Conservation (phyloP, 2,329 filamentous ascomycete species). For the Stagonosporopsis rhizophila region DNA sequence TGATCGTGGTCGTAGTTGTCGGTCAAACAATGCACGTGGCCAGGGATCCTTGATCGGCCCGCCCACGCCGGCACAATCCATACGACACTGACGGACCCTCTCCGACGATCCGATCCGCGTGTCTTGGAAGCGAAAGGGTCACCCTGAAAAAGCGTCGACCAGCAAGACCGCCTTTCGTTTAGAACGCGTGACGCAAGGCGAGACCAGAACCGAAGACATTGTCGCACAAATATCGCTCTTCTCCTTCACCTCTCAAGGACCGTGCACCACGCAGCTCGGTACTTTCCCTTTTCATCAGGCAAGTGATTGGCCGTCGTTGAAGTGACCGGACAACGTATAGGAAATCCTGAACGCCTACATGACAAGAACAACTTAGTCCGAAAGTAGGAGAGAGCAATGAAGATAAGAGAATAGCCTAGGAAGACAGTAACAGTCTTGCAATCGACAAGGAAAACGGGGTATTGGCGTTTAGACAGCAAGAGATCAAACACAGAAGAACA, state of each 20-base stretch:
- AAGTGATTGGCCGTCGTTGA: too few species aligned
- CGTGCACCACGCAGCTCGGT: neutral
- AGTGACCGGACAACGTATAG: neutral
- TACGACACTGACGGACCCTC: neutral
- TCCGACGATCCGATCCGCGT: neutral
- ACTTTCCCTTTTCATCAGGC: neutral
- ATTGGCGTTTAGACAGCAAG: neutral
- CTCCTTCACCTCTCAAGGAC: neutral
- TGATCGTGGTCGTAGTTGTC: neutral
- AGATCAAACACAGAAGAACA: neutral
- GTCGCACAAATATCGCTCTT: neutral
- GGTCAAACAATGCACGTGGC: neutral
- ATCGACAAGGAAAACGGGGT: neutral
- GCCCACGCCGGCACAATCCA: neutral
- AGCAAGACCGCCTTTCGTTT: neutral
- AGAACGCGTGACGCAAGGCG: too few species aligned
- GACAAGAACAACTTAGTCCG: neutral
- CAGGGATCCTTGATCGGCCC: neutral
- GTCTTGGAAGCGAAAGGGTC: neutral
- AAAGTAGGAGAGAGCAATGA: too few species aligned
- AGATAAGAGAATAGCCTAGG: too few species aligned
- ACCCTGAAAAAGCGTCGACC: neutral
- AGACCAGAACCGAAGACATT: neutral
- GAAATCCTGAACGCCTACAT: neutral
- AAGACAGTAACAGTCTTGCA: too few species aligned